phyloP scores from a whole-genome alignment of 352 stramenopile genomes.

The Nothophytophthora sp. region DNA sequence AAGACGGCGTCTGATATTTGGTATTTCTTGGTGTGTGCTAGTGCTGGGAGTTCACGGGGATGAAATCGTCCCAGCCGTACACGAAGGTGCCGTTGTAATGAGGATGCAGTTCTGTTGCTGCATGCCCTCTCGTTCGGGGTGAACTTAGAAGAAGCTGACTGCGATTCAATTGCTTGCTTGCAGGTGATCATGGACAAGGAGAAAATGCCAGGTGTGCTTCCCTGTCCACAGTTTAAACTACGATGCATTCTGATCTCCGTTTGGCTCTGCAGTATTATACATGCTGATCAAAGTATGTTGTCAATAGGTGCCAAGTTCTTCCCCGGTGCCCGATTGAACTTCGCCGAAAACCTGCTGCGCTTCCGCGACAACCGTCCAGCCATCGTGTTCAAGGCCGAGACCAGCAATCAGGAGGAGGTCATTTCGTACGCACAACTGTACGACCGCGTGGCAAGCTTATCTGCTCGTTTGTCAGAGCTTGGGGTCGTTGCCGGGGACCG shows the following conservation, averaged over 20 bases:
- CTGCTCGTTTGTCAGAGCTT: constrained; percentile 41
- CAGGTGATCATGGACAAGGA: constrained; percentile 56
- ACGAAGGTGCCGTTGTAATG: constrained; percentile 16
- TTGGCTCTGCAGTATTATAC: background rate
- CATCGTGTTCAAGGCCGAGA: constrained; percentile 79
- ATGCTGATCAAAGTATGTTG: background rate
- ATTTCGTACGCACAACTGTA: constrained; percentile 77
- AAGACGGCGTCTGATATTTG: background rate
- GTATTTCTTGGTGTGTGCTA: constrained; percentile 11
- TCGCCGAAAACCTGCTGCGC: constrained; percentile 75
- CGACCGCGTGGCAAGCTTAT: constrained; percentile 47
- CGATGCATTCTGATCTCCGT: background rate
- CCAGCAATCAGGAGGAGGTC: constrained; percentile 48
- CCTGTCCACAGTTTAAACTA: constrained; percentile 1
- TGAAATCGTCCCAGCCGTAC: constrained; percentile 58
- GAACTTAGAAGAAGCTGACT: background rate
- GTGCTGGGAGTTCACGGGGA: constrained; percentile 79
- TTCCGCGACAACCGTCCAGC: constrained; percentile 71
- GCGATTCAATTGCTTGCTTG: background rate
- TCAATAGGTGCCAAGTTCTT: constrained; percentile 70
- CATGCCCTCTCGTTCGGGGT: background rate
- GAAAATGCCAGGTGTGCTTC: constrained; percentile 51
- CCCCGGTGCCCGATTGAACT: constrained; percentile 61
- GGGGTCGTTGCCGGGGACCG: constrained; percentile 58
- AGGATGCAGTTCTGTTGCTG: background rate